These are phyloP conservation scores for Arabis alpina DNA, from an alignment of 345 rosid genomes.

Conservation along the genomic window DNA sequence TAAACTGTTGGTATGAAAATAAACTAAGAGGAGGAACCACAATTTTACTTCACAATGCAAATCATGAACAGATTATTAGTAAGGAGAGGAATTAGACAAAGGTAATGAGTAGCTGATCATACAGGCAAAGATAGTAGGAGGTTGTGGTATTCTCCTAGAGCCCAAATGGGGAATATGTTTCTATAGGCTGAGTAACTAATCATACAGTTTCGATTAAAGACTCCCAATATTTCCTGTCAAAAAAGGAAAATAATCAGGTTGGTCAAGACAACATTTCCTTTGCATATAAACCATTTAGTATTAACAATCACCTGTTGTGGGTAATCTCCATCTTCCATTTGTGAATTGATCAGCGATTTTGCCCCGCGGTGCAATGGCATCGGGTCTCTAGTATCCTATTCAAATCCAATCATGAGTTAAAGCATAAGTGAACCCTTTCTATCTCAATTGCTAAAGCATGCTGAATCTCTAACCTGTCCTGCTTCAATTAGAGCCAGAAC, in stretches of 20 bases:
- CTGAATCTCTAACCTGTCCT: slow-evolving; percentile 55
- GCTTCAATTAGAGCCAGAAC: slow-evolving; percentile 66
- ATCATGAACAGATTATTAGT: too few relatives aligned
- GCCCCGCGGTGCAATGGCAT: slow-evolving; percentile 64
- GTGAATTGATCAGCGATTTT: slow-evolving; percentile 52
- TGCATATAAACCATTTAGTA: not conserved
- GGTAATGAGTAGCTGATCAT: too few relatives aligned
- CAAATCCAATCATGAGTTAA: not conserved
- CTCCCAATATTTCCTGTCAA: slow-evolving; percentile 66
- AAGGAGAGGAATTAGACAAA: too few relatives aligned
- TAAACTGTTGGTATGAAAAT: not conserved
- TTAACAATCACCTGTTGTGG: slow-evolving; percentile 59
- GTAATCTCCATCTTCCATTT: slow-evolving; percentile 71
- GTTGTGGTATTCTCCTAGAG: slow-evolving; percentile 59
- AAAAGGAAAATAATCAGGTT: not conserved
- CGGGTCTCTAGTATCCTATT: slow-evolving; percentile 58
- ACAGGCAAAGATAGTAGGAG: not conserved
- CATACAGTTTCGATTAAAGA: slow-evolving; percentile 67
- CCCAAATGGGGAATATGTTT: slow-evolving; percentile 71
- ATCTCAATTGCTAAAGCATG: not conserved
- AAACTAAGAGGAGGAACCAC: too few relatives aligned
- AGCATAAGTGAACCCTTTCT: too few relatives aligned
- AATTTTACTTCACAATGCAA: too few relatives aligned
- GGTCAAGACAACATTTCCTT: not conserved
- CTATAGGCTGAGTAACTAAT: slow-evolving; percentile 65